These are phyloP conservation scores for Phyllosticta citriasiana DNA, from an alignment of 2,329 filamentous ascomycete genomes.

Conservation along the genomic window DNA sequence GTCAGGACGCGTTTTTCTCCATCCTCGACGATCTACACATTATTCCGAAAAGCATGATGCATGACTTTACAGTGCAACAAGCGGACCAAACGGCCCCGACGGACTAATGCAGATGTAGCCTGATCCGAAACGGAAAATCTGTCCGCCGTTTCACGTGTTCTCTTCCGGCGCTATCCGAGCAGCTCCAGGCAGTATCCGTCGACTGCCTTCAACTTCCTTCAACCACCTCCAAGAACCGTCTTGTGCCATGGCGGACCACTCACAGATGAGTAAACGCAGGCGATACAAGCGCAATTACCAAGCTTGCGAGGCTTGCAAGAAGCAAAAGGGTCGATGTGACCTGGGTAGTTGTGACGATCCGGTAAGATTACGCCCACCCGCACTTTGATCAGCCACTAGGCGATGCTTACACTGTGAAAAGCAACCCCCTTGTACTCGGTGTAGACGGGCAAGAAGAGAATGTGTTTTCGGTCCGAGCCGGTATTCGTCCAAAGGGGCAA, in stretches of 20 bases:
- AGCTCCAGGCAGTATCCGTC: not conserved
- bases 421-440: slow-evolving; percentile 6
- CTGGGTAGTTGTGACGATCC: not conserved
- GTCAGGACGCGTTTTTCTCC: no score
- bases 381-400: not conserved
- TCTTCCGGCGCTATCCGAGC: slow-evolving; percentile 2
- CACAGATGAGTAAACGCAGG: not conserved
- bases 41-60: no score
- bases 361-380: not conserved
- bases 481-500: not conserved
- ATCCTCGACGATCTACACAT: no score
- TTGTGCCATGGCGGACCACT: slow-evolving; percentile 2
- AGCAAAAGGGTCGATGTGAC: slow-evolving; percentile 8
- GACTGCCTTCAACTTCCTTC: not conserved
- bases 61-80: not conserved
- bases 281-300: slow-evolving; percentile 7
- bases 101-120: no score
- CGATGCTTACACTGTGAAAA: not conserved
- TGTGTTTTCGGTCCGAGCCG: slow-evolving; percentile 9
- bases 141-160: not conserved
- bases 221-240: not conserved
- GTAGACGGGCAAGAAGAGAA: slow-evolving; percentile 3
- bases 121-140: not conserved
- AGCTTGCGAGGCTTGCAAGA: slow-evolving; percentile 7
- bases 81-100: not conserved